Conservation (phyloP, 106 monocot genomes). For the Dioscorea alata region DNA sequence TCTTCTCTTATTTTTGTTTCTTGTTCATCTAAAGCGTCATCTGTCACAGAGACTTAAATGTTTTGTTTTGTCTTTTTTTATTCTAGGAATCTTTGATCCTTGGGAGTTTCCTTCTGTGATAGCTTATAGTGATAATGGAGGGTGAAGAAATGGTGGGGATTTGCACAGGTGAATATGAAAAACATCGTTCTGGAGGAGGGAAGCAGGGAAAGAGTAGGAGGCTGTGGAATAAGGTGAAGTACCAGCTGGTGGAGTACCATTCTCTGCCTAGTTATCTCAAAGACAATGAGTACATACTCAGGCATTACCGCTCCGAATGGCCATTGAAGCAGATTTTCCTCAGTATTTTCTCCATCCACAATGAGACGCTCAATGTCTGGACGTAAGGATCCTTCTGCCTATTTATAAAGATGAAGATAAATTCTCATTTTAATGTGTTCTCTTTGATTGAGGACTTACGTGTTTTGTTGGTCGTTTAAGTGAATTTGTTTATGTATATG, state of each 20-base stretch:
- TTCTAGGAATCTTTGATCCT: no score
- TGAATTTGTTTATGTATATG: no score
- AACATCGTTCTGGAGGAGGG: not conserved
- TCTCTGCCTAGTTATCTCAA: conserved; percentile 36
- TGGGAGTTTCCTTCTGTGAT: no score
- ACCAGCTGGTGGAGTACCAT: conserved; percentile 46
- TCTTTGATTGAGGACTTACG: no score
- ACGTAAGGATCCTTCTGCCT: conserved; percentile 22
- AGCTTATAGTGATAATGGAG: not conserved
- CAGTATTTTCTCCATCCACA: conserved; percentile 53
- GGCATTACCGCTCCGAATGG: conserved; percentile 42
- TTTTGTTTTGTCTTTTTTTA: no score
- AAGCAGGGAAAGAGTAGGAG: conserved; percentile 8
- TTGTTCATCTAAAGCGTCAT: not conserved
- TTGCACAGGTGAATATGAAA: not conserved
- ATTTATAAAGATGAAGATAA: no score
- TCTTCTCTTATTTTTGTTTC: no score
- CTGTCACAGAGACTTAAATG: no score
- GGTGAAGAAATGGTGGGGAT: conserved; percentile 3
- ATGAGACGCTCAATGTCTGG: conserved; percentile 63
- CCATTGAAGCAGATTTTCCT: conserved; percentile 44
- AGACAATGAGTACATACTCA: conserved; percentile 48
- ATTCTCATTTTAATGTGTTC: no score
- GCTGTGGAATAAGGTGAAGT: conserved; percentile 26
- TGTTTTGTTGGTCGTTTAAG: no score